A percentile compares a stretch with the other conserved stretches of the same genome.
These are phyloP conservation scores for Saccharomyces hybrid DNA, from an alignment of 1,139 yeast species.

Conservation along the genomic window DNA sequence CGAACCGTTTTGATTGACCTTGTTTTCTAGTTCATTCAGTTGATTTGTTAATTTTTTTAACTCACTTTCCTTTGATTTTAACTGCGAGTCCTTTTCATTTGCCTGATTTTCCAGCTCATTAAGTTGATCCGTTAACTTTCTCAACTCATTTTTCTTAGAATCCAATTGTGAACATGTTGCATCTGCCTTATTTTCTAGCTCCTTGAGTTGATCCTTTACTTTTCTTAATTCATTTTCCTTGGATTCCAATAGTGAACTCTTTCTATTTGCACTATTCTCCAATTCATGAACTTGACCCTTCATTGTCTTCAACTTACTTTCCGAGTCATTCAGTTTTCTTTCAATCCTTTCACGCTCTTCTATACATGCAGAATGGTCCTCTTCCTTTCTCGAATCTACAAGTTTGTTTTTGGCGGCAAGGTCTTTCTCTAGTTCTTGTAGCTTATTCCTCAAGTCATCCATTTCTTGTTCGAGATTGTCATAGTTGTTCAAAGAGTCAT, in stretches of 20 bases:
- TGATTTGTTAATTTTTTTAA: constrained; percentile 3
- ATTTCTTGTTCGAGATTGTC: constrained; percentile 11
- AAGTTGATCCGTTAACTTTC: constrained; percentile 20
- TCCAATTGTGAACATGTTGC: constrained; percentile 13
- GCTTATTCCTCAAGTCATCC: constrained; percentile 19
- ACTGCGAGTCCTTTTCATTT: constrained; percentile 3
- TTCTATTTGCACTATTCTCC: constrained; percentile 3
- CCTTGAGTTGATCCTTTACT: constrained; percentile 4
- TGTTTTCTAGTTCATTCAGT: constrained; percentile 7
- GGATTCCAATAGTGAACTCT: neutral
- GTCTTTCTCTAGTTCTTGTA: constrained; percentile 10
- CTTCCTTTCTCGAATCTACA: neutral
- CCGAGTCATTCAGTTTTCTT: neutral
- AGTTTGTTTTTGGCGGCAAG: constrained; percentile 3
- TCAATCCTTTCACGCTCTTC: constrained; percentile 16
- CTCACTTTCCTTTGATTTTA: constrained; percentile 8
- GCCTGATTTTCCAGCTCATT: constrained; percentile 24
- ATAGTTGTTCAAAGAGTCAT: constrained; percentile 10
- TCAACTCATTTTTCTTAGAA: constrained; percentile 7
- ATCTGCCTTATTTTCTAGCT: constrained; percentile 8
- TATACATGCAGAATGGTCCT: constrained; percentile 19
- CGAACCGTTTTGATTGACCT: constrained; percentile 12
- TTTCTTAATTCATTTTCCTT: neutral
- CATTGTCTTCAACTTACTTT: neutral
- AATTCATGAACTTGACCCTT: constrained; percentile 1